These are phyloP conservation scores for Thielaviopsis punctulata DNA, from an alignment of 2,329 filamentous ascomycete species.

Conservation along the genomic window DNA sequence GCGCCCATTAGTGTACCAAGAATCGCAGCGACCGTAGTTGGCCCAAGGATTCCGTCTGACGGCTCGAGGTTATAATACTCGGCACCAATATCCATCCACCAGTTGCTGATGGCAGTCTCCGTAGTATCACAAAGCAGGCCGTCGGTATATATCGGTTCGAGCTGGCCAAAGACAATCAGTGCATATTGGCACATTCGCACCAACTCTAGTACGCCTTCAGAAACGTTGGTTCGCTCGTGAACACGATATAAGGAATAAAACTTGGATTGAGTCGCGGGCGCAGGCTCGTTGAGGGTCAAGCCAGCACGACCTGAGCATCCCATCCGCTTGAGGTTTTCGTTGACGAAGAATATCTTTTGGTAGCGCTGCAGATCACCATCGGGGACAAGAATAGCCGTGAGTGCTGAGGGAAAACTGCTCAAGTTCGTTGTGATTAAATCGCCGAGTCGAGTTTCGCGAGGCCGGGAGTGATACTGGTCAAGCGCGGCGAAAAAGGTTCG, in stretches of 20 bases:
- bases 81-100: slow-evolving; percentile 88
- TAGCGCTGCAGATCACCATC: slow-evolving; percentile 71
- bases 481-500: slow-evolving; percentile 75
- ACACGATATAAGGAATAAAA: slow-evolving; percentile 83
- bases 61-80: slow-evolving; percentile 90
- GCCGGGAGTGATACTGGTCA: slow-evolving; percentile 67
- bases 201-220: slow-evolving; percentile 67
- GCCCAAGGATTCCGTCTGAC: slow-evolving; percentile 78
- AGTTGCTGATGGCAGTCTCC: slow-evolving; percentile 75
- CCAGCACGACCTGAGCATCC: slow-evolving; percentile 83
- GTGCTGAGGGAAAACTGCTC: slow-evolving; percentile 74
- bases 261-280: slow-evolving; percentile 69
- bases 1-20: slow-evolving; percentile 80
- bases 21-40: slow-evolving; percentile 76
- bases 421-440: slow-evolving; percentile 89
- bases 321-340: slow-evolving; percentile 81
- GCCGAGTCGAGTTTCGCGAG: slow-evolving; percentile 66
- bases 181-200: slow-evolving; percentile 85
- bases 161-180: slow-evolving; percentile 69
- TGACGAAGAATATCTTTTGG: slow-evolving; percentile 74
- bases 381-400: slow-evolving; percentile 82
- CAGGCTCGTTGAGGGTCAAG: slow-evolving; percentile 61
- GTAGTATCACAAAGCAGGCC: slow-evolving; percentile 87
- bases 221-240: slow-evolving; percentile 63
- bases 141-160: slow-evolving; percentile 79